Conservation (phyloP, 305 asterid species). For the Solanum hybrid region DNA sequence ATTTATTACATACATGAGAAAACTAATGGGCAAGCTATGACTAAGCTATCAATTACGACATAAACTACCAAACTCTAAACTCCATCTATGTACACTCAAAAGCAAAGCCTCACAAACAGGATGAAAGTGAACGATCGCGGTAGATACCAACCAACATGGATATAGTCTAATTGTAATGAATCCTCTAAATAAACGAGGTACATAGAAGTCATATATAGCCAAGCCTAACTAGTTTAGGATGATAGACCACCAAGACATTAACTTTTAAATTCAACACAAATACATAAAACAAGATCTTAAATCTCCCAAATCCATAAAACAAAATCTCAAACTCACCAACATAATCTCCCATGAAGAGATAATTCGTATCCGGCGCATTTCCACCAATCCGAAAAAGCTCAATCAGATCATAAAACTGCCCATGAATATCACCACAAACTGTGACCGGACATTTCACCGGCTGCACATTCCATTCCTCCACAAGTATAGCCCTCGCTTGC, state of each 20-base stretch:
- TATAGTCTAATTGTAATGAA: background rate
- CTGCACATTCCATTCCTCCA: constrained; percentile 91
- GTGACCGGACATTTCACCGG: constrained; percentile 83
- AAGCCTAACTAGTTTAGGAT: background rate
- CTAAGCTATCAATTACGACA: background rate
- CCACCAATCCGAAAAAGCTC: constrained; percentile 85
- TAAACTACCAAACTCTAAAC: background rate
- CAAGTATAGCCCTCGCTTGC: constrained; percentile 71
- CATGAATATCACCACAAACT: constrained; percentile 76
- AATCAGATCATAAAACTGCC: constrained; percentile 78
- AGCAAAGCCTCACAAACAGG: background rate
- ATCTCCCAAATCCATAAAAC: background rate
- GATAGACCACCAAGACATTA: background rate
- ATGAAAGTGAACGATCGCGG: background rate
- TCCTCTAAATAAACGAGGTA: background rate
- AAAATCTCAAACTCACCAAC: constrained; percentile 45
- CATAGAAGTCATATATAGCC: background rate
- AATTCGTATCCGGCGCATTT: constrained; percentile 71
- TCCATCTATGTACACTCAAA: background rate
- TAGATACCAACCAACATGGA: background rate
- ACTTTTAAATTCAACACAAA: background rate
- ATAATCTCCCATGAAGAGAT: constrained; percentile 86
- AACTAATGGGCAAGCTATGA: background rate
- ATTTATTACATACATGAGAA: background rate
- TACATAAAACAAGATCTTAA: background rate